Conservation (phyloP, 192 early-diverging fungal genomes). For the Coemansia sp. region DNA sequence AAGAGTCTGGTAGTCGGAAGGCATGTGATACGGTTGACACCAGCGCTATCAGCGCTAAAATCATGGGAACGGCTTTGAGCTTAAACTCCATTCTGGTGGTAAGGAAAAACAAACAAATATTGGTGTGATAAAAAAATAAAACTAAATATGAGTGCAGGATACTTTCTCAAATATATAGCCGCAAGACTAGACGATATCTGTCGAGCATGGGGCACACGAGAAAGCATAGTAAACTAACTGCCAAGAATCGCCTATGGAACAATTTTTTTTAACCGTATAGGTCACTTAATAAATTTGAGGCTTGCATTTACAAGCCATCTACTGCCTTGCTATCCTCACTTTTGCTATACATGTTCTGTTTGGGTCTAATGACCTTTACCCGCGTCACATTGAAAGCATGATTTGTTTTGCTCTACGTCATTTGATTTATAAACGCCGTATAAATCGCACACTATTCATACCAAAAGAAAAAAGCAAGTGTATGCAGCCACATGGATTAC, state of each 20-base stretch:
- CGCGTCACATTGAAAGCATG: neutral
- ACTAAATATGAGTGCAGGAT: neutral
- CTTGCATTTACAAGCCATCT: neutral
- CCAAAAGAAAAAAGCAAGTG: neutral
- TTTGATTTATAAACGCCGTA: neutral
- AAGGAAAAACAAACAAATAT: neutral
- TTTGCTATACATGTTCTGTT: neutral
- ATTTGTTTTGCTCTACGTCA: neutral
- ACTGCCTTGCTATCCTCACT: neutral
- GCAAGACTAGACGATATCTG: neutral
- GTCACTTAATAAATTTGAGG: conserved; percentile 2
- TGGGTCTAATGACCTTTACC: neutral
- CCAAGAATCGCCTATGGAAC: neutral
- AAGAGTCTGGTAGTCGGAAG: neutral
- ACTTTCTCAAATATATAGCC: neutral
- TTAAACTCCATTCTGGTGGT: neutral
- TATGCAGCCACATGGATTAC: neutral
- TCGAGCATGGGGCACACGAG: neutral
- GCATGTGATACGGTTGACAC: neutral
- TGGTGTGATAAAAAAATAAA: neutral
- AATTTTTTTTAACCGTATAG: neutral
- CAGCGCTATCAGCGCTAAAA: neutral
- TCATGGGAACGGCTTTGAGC: neutral
- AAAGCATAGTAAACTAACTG: neutral
- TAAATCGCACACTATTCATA: neutral